Conservation (phyloP, 768 basidiomycete species). For the Suillus americanus region DNA sequence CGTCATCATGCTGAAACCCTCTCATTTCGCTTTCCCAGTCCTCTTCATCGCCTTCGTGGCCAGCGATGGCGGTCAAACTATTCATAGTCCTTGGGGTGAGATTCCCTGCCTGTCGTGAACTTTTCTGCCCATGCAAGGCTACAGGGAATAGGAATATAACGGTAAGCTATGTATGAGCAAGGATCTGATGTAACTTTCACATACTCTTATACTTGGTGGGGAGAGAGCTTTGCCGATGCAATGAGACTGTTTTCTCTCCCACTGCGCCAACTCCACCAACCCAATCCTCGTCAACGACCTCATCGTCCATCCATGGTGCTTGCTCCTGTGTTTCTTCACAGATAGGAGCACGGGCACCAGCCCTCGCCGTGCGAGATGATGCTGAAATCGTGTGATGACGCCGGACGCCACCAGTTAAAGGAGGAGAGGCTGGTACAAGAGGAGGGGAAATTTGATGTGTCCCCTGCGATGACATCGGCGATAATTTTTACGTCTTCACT, state of each 20-base stretch:
- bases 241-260: constrained; percentile 68
- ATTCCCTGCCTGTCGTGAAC: constrained; percentile 54
- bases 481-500: constrained; percentile 10
- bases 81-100: constrained; percentile 74
- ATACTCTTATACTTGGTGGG: constrained; percentile 79
- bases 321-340: constrained; percentile 65
- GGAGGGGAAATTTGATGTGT: constrained; percentile 42
- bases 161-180: constrained; percentile 2
- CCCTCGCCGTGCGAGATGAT: constrained; percentile 62
- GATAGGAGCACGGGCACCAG: constrained; percentile 60
- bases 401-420: constrained; percentile 51
- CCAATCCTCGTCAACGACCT: constrained; percentile 79
- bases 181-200: constrained; percentile 21
- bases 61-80: constrained; percentile 81
- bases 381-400: constrained; percentile 84
- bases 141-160: constrained; percentile 15
- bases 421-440: constrained; percentile 36
- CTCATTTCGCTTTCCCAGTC: constrained; percentile 76
- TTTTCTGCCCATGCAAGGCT: constrained; percentile 52
- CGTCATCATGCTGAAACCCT: constrained; percentile 61
- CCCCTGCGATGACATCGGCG: constrained; percentile 36
- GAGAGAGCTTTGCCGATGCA: constrained; percentile 80
- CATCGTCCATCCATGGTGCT: constrained; percentile 70
- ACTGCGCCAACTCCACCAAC: constrained; percentile 80
- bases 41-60: constrained; percentile 86